A percentile compares a stretch with the other conserved stretches of the same genome.
phyloP scores from a whole-genome alignment of 2,329 filamentous ascomycete genomes.

The Penicillium sumatraense region DNA sequence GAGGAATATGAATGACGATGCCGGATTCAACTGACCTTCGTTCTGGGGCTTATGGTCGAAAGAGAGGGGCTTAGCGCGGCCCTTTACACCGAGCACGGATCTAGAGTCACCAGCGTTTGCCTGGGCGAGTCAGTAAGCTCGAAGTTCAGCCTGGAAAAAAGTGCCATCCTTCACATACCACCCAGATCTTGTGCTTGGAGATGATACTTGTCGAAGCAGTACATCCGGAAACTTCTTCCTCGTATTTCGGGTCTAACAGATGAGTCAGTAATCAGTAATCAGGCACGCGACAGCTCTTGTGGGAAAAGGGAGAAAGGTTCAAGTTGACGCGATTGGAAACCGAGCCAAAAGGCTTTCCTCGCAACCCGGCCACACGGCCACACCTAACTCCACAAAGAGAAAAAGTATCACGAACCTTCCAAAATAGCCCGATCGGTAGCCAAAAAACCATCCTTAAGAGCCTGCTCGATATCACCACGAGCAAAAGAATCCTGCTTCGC shows the following conservation, averaged over 20 bases:
- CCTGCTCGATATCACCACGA: conserved; percentile 88
- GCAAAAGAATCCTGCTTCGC: conserved; percentile 94
- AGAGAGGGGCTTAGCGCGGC: conserved; percentile 95
- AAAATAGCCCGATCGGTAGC: conserved; percentile 95
- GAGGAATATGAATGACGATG: not conserved
- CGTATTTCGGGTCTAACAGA: conserved; percentile 83
- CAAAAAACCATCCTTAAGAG: conserved; percentile 94
- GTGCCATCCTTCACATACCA: conserved; percentile 67
- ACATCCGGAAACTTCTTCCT: conserved; percentile 97
- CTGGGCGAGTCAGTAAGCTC: conserved; percentile 54
- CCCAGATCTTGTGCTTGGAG: conserved; percentile 88
- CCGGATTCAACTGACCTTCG: conserved; percentile 67
- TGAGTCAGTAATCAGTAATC: not conserved
- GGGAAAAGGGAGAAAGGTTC: not conserved
- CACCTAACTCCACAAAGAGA: not conserved
- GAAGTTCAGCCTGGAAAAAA: conserved; percentile 11
- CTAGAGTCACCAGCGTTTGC: conserved; percentile 97
- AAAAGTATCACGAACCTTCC: conserved; percentile 69
- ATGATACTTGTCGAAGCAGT: conserved; percentile 91
- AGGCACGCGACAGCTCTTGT: too few species aligned
- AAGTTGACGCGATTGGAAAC: not conserved
- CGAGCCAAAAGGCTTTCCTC: not conserved
- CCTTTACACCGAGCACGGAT: conserved; percentile 94
- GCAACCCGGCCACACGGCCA: too few species aligned
- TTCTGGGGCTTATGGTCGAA: conserved; percentile 99